These are phyloP conservation scores for Diutina catenulata DNA, from an alignment of 1,139 yeast species.

Conservation along the genomic window DNA sequence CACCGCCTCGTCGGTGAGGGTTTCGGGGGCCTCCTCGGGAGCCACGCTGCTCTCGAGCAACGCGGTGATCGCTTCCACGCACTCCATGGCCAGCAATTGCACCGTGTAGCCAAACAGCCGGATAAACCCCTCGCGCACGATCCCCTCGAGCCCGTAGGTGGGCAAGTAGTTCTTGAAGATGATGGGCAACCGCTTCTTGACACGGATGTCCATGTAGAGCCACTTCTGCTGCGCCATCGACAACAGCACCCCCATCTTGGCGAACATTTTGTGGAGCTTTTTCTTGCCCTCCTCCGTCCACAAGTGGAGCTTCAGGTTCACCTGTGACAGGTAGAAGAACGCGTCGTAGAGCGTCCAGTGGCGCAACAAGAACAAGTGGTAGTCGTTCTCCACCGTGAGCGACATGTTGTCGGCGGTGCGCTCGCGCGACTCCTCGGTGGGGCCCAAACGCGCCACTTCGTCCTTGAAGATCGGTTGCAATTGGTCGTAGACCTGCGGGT, in stretches of 20 bases:
- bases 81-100: conserved; percentile 83
- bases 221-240: conserved; percentile 85
- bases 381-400: conserved; percentile 68
- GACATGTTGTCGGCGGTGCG: conserved; percentile 54
- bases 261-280: conserved; percentile 79
- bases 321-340: conserved; percentile 79
- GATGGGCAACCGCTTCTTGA: conserved; percentile 61
- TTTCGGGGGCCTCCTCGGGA: conserved; percentile 20
- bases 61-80: conserved; percentile 81
- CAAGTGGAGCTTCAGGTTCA: conserved; percentile 72
- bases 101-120: conserved; percentile 83
- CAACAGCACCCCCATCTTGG: conserved; percentile 90
- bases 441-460: conserved; percentile 66
- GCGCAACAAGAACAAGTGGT: conserved; percentile 72
- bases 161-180: conserved; percentile 64
- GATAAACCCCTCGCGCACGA: conserved; percentile 77
- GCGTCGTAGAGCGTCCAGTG: conserved; percentile 93
- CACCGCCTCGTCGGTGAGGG: conserved; percentile 26
- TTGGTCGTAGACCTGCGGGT: conserved; percentile 66
- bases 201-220: conserved; percentile 76
- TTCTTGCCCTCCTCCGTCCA: conserved; percentile 93
- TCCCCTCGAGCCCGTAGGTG: conserved; percentile 71
- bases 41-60: conserved; percentile 43
- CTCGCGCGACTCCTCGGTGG: conserved; percentile 15
- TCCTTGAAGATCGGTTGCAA: conserved; percentile 67